These are phyloP conservation scores for Dactylellina leptospora DNA, from an alignment of 2,329 filamentous ascomycete genomes.

Conservation along the genomic window DNA sequence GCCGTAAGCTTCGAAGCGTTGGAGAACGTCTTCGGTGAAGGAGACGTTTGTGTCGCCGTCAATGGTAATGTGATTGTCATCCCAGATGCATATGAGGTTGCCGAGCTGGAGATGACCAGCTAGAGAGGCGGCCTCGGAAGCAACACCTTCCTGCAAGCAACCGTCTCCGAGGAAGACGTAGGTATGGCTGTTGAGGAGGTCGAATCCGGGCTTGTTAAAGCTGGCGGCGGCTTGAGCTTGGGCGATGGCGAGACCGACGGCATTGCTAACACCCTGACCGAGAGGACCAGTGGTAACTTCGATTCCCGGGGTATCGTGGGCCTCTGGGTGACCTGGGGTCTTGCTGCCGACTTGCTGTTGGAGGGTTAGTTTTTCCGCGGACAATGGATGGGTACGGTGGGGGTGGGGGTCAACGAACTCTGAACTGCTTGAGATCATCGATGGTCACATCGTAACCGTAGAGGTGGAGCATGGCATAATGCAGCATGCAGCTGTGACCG, in stretches of 20 bases:
- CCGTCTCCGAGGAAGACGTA: slow-evolving; percentile 97
- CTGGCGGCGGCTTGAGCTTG: slow-evolving; percentile 87
- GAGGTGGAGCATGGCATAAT: slow-evolving; percentile 96
- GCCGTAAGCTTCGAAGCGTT: slow-evolving; percentile 96
- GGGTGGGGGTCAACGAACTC: slow-evolving; percentile 70
- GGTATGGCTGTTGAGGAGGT: slow-evolving; percentile 94
- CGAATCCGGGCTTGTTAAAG: slow-evolving; percentile 97
- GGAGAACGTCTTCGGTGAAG: slow-evolving; percentile 95
- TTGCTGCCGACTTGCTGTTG: slow-evolving; percentile 75
- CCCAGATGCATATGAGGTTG: slow-evolving; percentile 95
- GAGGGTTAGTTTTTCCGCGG: slow-evolving; percentile 27
- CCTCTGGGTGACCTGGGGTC: slow-evolving; percentile 94
- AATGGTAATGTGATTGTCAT: slow-evolving; percentile 97
- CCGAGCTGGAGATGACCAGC: slow-evolving; percentile 97
- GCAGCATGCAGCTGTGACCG: slow-evolving; percentile 99
- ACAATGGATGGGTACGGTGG: slow-evolving; percentile 42
- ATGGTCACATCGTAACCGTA: slow-evolving; percentile 88
- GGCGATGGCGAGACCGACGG: slow-evolving; percentile 96
- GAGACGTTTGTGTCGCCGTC: slow-evolving; percentile 95
- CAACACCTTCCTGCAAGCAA: slow-evolving; percentile 98
- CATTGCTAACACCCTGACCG: slow-evolving; percentile 91
- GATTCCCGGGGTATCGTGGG: slow-evolving; percentile 93
- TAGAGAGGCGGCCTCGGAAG: slow-evolving; percentile 87
- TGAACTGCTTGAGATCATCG: slow-evolving; percentile 95
- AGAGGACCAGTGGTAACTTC: slow-evolving; percentile 98